A percentile compares a stretch with the other conserved stretches of the same genome.
These are phyloP conservation scores for Sphaerosporella brunnea DNA, from an alignment of 495 filamentous ascomycete genomes.

Conservation along the genomic window DNA sequence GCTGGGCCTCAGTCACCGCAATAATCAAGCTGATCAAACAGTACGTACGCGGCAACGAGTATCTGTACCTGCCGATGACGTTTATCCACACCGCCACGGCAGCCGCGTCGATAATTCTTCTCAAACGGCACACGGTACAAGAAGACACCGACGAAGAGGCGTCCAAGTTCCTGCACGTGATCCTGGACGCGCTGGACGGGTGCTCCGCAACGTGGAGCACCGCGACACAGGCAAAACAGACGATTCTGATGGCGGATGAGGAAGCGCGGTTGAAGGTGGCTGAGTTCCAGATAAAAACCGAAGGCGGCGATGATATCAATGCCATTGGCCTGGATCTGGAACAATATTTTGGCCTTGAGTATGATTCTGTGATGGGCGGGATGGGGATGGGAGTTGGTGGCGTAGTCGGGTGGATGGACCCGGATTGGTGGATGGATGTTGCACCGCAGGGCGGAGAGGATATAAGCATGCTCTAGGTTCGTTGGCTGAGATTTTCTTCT, in stretches of 20 bases:
- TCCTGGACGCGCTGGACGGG: conserved; percentile 24
- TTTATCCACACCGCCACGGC: conserved; percentile 27
- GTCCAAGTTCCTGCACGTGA: conserved; percentile 16
- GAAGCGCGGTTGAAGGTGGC: neutral
- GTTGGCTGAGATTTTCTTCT: too few relatives aligned
- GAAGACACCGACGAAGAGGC: conserved; percentile 18
- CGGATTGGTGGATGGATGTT: neutral
- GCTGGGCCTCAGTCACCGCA: conserved; percentile 25
- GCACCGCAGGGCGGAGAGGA: too few relatives aligned
- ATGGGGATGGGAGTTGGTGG: neutral
- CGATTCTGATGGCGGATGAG: conserved; percentile 3
- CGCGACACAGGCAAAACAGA: conserved; percentile 2
- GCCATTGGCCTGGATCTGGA: neutral
- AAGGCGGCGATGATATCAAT: neutral
- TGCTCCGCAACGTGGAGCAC: conserved; percentile 22
- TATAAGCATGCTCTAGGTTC: too few relatives aligned
- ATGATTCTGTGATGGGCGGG: neutral
- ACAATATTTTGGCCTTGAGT: neutral
- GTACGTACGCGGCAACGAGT: conserved; percentile 24
- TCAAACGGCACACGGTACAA: conserved; percentile 23
- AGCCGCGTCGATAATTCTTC: conserved; percentile 24
- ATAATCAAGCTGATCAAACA: conserved; percentile 23
- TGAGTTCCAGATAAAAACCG: neutral
- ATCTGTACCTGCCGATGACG: conserved; percentile 23
- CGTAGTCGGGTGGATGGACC: neutral